A percentile compares a stretch with the other conserved stretches of the same genome.
Conservation (phyloP, 768 basidiomycete species). For the Hericium rajendrae region DNA sequence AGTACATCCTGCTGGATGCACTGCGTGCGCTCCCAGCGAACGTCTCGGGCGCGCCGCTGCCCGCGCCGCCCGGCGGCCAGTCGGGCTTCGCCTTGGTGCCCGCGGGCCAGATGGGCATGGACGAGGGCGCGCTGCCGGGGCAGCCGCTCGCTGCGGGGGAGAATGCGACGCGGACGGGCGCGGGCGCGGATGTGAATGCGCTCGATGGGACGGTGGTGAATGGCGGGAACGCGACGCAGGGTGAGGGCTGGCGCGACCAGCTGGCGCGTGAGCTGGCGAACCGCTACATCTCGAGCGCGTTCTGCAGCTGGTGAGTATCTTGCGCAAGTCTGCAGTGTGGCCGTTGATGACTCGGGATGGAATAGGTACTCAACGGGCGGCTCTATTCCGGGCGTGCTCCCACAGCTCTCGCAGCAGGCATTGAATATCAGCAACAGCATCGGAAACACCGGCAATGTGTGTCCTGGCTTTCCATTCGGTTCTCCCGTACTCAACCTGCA, state of each 20-base stretch:
- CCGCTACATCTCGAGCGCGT: conserved; percentile 69
- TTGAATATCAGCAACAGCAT: conserved; percentile 60
- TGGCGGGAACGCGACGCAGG: conserved; percentile 50
- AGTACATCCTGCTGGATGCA: conserved; percentile 72
- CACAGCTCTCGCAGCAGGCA: conserved; percentile 58
- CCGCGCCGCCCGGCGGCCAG: conserved; percentile 37
- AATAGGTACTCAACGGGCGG: conserved; percentile 82
- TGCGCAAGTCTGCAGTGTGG: not conserved
- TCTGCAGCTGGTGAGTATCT: conserved; percentile 76
- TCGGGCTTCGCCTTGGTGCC: conserved; percentile 67
- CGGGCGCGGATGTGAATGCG: conserved; percentile 51
- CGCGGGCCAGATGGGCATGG: conserved; percentile 67
- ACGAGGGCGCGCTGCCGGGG: conserved; percentile 59
- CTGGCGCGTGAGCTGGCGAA: conserved; percentile 73
- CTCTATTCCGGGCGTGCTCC: conserved; percentile 58
- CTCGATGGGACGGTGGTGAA: conserved; percentile 49
- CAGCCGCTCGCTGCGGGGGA: conserved; percentile 40
- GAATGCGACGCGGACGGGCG: conserved; percentile 44
- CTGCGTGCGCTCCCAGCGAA: conserved; percentile 67
- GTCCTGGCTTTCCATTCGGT: conserved; percentile 19
- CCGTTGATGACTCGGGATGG: not conserved
- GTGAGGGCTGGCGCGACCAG: conserved; percentile 57
- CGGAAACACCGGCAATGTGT: conserved; percentile 64
- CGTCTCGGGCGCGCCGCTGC: conserved; percentile 48
- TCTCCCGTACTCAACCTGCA: not conserved